A percentile compares a stretch with the other conserved stretches of the same genome.
Conservation (phyloP, 192 early-diverging fungal species). For the Backusella westeae region DNA sequence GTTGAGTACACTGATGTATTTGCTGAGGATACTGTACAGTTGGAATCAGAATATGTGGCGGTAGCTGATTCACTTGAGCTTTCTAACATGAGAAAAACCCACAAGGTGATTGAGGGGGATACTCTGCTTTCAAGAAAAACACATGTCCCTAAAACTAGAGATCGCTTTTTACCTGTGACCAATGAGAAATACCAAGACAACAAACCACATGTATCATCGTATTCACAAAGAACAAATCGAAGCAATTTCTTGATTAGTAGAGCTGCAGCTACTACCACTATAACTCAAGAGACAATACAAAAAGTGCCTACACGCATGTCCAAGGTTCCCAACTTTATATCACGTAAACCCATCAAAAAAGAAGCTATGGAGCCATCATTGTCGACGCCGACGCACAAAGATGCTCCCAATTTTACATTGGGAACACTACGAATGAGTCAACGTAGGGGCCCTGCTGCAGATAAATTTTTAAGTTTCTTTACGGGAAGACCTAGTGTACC, state of each 20-base stretch:
- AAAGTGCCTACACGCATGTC: neutral
- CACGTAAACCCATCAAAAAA: constrained; percentile 3
- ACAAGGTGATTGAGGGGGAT: neutral
- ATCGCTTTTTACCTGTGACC: neutral
- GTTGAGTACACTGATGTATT: neutral
- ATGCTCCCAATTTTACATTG: neutral
- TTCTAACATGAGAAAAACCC: neutral
- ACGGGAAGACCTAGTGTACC: neutral
- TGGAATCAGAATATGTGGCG: neutral
- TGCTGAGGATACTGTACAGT: neutral
- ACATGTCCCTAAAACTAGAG: neutral
- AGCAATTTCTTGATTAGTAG: neutral
- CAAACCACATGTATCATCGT: neutral
- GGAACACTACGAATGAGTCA: neutral
- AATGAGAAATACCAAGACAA: neutral
- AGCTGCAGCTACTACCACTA: constrained; percentile 10
- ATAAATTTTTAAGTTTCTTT: constrained; percentile 14
- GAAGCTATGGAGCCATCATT: neutral
- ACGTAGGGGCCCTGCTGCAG: constrained; percentile 10
- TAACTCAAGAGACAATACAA: constrained; percentile 3
- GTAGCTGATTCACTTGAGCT: neutral
- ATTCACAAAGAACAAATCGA: neutral
- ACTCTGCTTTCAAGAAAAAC: neutral
- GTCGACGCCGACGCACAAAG: neutral
- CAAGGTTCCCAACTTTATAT: constrained; percentile 10